Evolutionary conservation across 2,329 filamentous ascomycete species (phyloP).

Genomic region (Trichoderma sp.): DNA sequence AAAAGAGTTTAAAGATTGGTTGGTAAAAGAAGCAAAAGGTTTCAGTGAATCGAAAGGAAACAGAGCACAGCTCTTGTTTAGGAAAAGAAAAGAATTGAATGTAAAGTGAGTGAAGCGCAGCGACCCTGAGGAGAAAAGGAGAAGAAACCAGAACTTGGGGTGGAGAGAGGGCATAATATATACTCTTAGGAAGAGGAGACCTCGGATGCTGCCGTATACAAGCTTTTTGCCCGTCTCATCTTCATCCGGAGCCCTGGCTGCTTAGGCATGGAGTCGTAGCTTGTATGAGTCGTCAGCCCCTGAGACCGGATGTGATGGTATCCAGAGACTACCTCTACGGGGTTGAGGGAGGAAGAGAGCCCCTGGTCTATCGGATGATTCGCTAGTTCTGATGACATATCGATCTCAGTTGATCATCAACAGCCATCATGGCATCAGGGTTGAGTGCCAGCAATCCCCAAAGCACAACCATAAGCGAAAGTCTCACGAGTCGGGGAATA

Average conservation of each 20-base stretch:
- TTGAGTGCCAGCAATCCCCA: neutral
- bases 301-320: constrained; percentile 27
- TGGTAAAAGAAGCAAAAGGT: neutral
- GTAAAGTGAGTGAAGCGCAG: constrained; percentile 18
- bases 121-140: constrained; percentile 20
- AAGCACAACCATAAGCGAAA: neutral
- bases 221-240: neutral
- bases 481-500: neutral
- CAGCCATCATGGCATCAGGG: neutral
- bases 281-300: constrained; percentile 5
- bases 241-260: neutral
- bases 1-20: constrained; percentile 6
- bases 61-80: constrained; percentile 36
- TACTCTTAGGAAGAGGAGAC: neutral
- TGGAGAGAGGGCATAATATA: constrained; percentile 7
- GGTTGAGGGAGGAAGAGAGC: neutral
- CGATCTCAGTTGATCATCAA: neutral
- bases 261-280: neutral
- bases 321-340: constrained; percentile 3
- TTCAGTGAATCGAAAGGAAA: constrained; percentile 26
- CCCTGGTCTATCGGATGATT: neutral
- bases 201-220: constrained; percentile 9
- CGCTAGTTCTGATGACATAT: neutral
- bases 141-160: neutral
- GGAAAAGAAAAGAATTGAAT: constrained; percentile 25